Evolutionary conservation across 1,284 basidiomycete species (phyloP).

Genomic region (Ustilago trichophora): DNA sequence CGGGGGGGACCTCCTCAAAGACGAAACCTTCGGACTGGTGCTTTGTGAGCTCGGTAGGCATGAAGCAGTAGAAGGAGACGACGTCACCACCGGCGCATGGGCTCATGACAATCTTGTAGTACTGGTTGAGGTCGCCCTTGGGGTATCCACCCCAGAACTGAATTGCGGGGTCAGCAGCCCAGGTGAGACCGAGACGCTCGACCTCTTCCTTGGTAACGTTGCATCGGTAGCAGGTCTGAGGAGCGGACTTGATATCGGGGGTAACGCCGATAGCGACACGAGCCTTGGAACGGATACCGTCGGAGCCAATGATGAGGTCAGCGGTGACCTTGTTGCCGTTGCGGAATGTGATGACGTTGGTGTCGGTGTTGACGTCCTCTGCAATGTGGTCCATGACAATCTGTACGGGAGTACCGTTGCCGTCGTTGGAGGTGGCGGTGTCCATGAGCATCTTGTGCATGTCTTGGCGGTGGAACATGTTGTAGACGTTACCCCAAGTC

Average conservation of each 20-base stretch:
- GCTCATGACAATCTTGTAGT: constrained; percentile 68
- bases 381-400: constrained; percentile 68
- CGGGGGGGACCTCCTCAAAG: constrained; percentile 63
- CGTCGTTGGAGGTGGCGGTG: constrained; percentile 56
- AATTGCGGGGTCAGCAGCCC: constrained; percentile 65
- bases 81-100: constrained; percentile 65
- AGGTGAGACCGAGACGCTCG: constrained; percentile 65
- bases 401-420: constrained; percentile 45
- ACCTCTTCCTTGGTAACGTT: constrained; percentile 65
- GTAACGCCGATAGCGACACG: constrained; percentile 51
- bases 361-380: constrained; percentile 61
- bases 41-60: constrained; percentile 65
- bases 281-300: constrained; percentile 69
- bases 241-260: constrained; percentile 60
- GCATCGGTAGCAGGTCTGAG: constrained; percentile 68
- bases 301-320: constrained; percentile 76
- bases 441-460: constrained; percentile 64
- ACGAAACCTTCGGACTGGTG: constrained; percentile 68
- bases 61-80: constrained; percentile 67
- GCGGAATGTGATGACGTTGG: constrained; percentile 68
- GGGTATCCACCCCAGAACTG: constrained; percentile 68
- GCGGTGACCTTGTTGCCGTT: constrained; percentile 70
- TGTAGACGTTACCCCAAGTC: constrained; percentile 51
- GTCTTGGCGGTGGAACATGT: constrained; percentile 67
- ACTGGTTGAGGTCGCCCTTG: constrained; percentile 44